phyloP scores from a whole-genome alignment of 2,329 filamentous ascomycete species.

The Pyrenophora tritici-repentis region DNA sequence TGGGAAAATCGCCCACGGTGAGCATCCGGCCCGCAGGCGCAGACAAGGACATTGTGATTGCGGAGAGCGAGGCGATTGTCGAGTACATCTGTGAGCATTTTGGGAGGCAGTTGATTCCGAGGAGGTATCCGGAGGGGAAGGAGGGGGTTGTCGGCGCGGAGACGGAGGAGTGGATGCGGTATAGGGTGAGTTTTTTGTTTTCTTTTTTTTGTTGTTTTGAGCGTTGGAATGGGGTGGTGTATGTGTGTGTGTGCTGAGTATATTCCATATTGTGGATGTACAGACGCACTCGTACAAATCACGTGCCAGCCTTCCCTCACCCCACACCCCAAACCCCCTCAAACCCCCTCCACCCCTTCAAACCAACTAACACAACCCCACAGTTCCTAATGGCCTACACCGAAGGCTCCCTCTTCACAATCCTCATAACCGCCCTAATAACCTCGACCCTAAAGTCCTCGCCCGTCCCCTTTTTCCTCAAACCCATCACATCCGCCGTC shows the following conservation, averaged over 20 bases:
- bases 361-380: conserved; percentile 35
- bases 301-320: too few species aligned
- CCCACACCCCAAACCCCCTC: too few species aligned
- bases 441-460: conserved; percentile 56
- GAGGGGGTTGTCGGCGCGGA: conserved; percentile 62
- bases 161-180: conserved; percentile 64
- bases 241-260: too few species aligned
- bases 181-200: conserved; percentile 47
- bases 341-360: too few species aligned
- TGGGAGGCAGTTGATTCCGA: conserved; percentile 57
- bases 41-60: conserved; percentile 65
- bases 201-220: too few species aligned
- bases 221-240: too few species aligned
- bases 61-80: conserved; percentile 79
- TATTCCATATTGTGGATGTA: too few species aligned
- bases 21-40: conserved; percentile 60
- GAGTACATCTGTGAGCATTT: conserved; percentile 80
- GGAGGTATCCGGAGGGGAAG: conserved; percentile 57
- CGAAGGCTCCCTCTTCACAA: conserved; percentile 81
- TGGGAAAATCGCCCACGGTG: conserved; percentile 86
- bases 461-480: conserved; percentile 71
- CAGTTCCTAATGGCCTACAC: conserved; percentile 71
- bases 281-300: too few species aligned
- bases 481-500: conserved; percentile 64
- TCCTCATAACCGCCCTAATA: conserved; percentile 68